These are phyloP conservation scores for Fusarium sp. DNA, from an alignment of 2,329 filamentous ascomycete genomes.

Conservation along the genomic window DNA sequence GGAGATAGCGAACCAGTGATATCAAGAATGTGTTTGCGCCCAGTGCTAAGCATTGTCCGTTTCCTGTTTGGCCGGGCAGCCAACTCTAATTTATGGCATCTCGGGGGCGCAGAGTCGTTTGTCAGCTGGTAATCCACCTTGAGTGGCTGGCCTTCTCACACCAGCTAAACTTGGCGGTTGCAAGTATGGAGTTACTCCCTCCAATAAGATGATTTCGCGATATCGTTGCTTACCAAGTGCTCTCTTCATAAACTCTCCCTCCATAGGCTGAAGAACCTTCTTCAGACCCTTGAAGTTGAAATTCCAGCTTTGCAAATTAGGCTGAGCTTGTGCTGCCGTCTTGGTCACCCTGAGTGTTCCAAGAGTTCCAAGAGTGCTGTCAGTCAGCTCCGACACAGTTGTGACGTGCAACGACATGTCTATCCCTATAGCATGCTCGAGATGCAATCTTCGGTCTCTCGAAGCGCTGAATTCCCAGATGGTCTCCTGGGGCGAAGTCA, in stretches of 20 bases:
- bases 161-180: neutral
- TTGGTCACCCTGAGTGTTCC: constrained; percentile 6
- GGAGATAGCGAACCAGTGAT: neutral
- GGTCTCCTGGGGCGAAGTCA: neutral
- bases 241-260: neutral
- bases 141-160: neutral
- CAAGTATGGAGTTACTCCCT: neutral
- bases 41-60: neutral
- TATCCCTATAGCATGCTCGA: neutral
- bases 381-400: neutral
- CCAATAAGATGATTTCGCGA: constrained; percentile 14
- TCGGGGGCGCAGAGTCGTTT: neutral
- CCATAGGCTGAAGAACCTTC: neutral
- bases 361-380: neutral
- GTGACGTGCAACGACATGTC: neutral
- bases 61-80: neutral
- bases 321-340: neutral
- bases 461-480: constrained; percentile 4
- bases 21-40: neutral
- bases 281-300: neutral
- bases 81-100: neutral
- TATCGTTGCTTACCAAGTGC: constrained; percentile 15
- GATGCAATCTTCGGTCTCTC: neutral
- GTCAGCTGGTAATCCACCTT: neutral
- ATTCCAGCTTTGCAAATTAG: neutral